A percentile compares a stretch with the other conserved stretches of the same genome.
Conservation (phyloP, 2,329 filamentous ascomycete species). For the Sarocladium oryzae region DNA sequence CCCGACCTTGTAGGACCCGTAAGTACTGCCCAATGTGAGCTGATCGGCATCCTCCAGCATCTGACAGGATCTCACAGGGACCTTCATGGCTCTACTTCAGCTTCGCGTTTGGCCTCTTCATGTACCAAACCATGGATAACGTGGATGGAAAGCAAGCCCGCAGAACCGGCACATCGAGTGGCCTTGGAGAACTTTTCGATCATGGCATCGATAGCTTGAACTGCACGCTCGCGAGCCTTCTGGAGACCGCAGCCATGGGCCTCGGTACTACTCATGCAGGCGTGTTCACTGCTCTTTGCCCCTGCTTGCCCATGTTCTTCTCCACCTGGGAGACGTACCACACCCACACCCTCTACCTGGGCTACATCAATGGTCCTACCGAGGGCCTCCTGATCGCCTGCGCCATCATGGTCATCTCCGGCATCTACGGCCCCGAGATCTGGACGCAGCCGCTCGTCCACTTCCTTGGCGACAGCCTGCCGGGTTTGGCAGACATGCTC, state of each 20-base stretch:
- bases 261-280: conserved; percentile 78
- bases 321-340: conserved; percentile 99
- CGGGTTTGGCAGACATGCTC: conserved; percentile 51
- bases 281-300: conserved; percentile 84
- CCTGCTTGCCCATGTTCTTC: conserved; percentile 97
- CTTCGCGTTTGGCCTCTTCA: conserved; percentile 93
- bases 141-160: conserved; percentile 97
- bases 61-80: conserved; percentile 42
- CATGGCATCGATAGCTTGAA: conserved; percentile 98
- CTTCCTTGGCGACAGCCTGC: conserved; percentile 50
- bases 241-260: conserved; percentile 90
- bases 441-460: conserved; percentile 73
- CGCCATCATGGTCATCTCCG: conserved; percentile 76
- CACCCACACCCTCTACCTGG: conserved; percentile 92
- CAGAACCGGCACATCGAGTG: conserved; percentile 89
- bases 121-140: conserved; percentile 99
- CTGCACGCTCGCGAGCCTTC: conserved; percentile 85
- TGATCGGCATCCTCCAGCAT: too few relatives aligned
- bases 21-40: too few relatives aligned
- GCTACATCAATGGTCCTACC: conserved; percentile 94
- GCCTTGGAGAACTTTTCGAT: conserved; percentile 93
- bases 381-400: conserved; percentile 90
- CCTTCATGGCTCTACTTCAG: conserved; percentile 93
- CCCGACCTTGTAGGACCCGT: conserved; percentile 88
- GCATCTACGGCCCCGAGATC: conserved; percentile 79